These are phyloP conservation scores for Pyricularia pennisetigena DNA, from an alignment of 2,329 filamentous ascomycete species.

Conservation along the genomic window DNA sequence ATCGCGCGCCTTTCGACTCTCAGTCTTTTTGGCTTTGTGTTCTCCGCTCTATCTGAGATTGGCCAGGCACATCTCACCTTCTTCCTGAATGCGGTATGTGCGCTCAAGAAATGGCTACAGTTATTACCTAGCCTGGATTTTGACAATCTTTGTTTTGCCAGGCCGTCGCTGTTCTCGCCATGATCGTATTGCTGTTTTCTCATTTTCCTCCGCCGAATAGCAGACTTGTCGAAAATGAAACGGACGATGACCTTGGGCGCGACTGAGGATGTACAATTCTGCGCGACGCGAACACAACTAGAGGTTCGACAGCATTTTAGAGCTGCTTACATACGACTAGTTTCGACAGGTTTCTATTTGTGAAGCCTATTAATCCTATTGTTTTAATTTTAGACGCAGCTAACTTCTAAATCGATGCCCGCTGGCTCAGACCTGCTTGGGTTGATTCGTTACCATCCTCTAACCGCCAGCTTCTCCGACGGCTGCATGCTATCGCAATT, in stretches of 20 bases:
- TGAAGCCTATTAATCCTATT: neutral
- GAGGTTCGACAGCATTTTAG: neutral
- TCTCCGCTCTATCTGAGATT: conserved; percentile 50
- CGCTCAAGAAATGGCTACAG: neutral
- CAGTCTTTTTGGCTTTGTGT: conserved; percentile 57
- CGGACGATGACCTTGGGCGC: neutral
- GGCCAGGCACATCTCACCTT: conserved; percentile 55
- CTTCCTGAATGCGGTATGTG: conserved; percentile 52
- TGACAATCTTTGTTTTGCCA: conserved; percentile 11
- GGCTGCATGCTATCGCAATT: conserved; percentile 72
- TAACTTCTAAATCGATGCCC: neutral
- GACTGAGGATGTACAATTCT: neutral
- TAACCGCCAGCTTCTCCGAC: conserved; percentile 70
- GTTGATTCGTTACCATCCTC: conserved; percentile 68
- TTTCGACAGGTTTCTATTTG: neutral
- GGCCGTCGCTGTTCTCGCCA: conserved; percentile 41
- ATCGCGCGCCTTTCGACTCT: conserved; percentile 54
- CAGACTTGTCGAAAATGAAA: conserved; percentile 16
- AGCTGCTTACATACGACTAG: neutral
- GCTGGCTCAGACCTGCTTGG: neutral
- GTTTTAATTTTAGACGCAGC: neutral
- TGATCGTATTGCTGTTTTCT: conserved; percentile 28
- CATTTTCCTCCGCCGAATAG: conserved; percentile 30
- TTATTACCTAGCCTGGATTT: neutral
- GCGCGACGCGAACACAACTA: neutral